Evolutionary conservation across 192 early-diverging fungal species (phyloP), one percentile per base, ranked within the genome.

Genomic region (Coemansia sp.): DNA sequence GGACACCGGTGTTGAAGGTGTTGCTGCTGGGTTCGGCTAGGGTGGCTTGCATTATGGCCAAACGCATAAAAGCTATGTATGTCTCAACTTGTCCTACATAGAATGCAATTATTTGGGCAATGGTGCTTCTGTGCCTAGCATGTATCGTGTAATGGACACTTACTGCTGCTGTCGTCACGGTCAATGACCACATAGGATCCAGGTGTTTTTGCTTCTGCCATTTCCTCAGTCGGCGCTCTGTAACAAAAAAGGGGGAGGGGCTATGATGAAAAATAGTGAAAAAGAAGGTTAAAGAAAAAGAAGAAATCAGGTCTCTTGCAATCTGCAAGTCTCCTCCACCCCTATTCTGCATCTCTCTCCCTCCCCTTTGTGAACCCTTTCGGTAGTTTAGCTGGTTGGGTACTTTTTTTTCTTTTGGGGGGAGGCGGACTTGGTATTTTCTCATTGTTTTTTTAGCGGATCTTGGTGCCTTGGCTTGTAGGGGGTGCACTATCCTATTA

Each of bases 1-100:
- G 38, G 5, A 73, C 65, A 10, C 77, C 77, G 0, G 67, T 66
- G 42, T 59, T 71, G 59, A 79, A 79, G 3, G 68, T 61, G 33
- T 43, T 70, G 55, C 34, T 36, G 53, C 51, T 64, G 45, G 77
- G 77, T 23, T 59, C 51, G 0, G 77, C 71, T 42, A 60, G 34
- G 6, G 21, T 42, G 9, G 77, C 77, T 33, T 80, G 72, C 62
- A 71, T 64, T 36, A 80, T 80, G 11, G 77, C 77, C 3, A 80
- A 66, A 3, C 69, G 43, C 72, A 80, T 80, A 40, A 80, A 67
- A 59, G 68, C 77, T 13, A 70, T 57, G 40, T 80, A 69, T 39
- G 40, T 36, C 56, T 80, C 77, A 0, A 74, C 70, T 26, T 69
- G 35, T 23, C 34, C 73, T 74, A 74, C 28, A 74, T 20, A 21